phyloP scores from a whole-genome alignment of 768 basidiomycete genomes.

The Tephrocybe sp. region DNA sequence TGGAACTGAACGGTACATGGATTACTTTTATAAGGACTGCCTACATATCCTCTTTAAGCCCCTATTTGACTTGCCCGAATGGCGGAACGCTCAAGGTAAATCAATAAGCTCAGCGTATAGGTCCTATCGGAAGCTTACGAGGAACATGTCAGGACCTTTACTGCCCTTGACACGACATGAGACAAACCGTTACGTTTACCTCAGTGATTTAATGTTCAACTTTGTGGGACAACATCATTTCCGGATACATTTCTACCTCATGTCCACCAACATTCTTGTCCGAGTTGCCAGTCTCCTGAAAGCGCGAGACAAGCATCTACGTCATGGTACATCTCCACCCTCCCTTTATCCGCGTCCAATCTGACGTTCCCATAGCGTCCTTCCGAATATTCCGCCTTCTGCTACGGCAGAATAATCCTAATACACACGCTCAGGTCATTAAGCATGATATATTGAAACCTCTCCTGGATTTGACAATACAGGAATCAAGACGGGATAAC shows the following conservation, averaged over 20 bases:
- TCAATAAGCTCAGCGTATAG: neutral
- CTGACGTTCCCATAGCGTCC: conserved; percentile 55
- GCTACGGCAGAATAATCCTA: conserved; percentile 79
- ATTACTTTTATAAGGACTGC: conserved; percentile 91
- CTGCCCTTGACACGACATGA: conserved; percentile 68
- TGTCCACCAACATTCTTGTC: conserved; percentile 74
- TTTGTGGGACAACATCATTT: conserved; percentile 89
- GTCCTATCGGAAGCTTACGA: conserved; percentile 3
- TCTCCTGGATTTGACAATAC: conserved; percentile 79
- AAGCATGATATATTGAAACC: conserved; percentile 85
- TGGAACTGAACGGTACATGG: conserved; percentile 84
- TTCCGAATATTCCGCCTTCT: conserved; percentile 90
- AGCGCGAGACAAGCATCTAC: conserved; percentile 87
- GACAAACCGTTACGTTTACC: conserved; percentile 82
- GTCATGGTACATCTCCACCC: conserved; percentile 52
- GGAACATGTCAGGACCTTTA: conserved; percentile 41
- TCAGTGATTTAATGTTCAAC: conserved; percentile 89
- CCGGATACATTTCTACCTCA: conserved; percentile 87
- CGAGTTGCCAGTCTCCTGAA: conserved; percentile 78
- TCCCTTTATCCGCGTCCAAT: conserved; percentile 1
- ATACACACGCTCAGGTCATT: conserved; percentile 70
- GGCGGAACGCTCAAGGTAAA: conserved; percentile 37
- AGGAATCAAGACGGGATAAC: conserved; percentile 87
- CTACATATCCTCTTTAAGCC: conserved; percentile 81
- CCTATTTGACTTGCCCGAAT: conserved; percentile 71